These are phyloP conservation scores for Pyropia yezoensis DNA, from an alignment of 23 red algal genomes.

Conservation along the genomic window DNA sequence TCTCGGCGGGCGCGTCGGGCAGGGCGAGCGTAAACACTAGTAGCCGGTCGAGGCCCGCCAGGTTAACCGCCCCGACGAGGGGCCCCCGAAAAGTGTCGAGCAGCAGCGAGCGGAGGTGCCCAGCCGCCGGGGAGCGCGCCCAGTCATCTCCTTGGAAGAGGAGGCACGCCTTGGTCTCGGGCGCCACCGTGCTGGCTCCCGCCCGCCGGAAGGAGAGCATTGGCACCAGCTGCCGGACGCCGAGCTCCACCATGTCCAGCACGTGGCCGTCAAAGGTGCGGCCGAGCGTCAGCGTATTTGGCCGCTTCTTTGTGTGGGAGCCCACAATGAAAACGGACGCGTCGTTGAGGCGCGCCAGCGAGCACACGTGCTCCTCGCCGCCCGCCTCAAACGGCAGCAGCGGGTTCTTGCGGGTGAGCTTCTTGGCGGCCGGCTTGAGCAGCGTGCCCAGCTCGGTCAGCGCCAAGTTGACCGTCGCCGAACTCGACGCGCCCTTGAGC, in stretches of 20 bases:
- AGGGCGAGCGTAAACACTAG: constrained; percentile 49
- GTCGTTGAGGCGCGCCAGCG: constrained; percentile 69
- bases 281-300: constrained; percentile 78
- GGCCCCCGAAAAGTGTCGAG: constrained; percentile 67
- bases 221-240: constrained; percentile 35
- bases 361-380: constrained; percentile 66
- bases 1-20: no score
- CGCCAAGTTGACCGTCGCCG: constrained; percentile 21
- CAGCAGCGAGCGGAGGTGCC: constrained; percentile 30
- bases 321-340: constrained; percentile 78
- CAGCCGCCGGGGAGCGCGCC: constrained; percentile 4
- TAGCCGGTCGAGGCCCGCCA: constrained; percentile 70
- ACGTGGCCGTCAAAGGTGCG: constrained; percentile 76
- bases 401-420: constrained; percentile 70
- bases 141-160: constrained; percentile 67
- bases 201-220: constrained; percentile 17
- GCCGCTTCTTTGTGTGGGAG: constrained; percentile 88
- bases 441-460: constrained; percentile 52
- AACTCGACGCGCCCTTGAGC: constrained; percentile 58
- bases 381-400: constrained; percentile 84
- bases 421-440: constrained; percentile 51
- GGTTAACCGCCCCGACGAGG: constrained; percentile 32
- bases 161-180: constrained; percentile 59
- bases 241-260: constrained; percentile 96
- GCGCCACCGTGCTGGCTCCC: neutral